Percentiles rank a stretch among this genome's conserved stretches.
These are phyloP conservation scores for Seminavis robusta DNA, from an alignment of 108 stramenopile genomes.

Conservation along the genomic window DNA sequence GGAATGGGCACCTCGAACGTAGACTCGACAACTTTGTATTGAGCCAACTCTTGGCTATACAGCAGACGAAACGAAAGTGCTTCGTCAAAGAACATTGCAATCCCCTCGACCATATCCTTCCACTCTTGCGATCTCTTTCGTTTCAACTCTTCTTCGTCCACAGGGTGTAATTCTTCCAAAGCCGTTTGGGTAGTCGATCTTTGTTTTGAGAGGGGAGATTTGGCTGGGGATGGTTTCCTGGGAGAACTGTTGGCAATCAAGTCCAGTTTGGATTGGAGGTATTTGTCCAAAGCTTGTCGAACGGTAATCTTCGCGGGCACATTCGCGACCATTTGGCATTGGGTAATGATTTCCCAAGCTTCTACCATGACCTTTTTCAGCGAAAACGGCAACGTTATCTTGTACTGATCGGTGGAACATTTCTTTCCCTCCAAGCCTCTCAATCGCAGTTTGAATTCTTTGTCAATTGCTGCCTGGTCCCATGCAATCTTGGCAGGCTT, in stretches of 20 bases:
- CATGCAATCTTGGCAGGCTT: too few species aligned
- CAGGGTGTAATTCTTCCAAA: not conserved
- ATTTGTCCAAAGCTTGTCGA: conserved; percentile 43
- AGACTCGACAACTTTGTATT: conserved; percentile 27
- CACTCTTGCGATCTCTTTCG: conserved; percentile 22
- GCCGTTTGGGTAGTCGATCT: not conserved
- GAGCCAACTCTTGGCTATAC: conserved; percentile 50
- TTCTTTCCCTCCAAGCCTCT: too few species aligned
- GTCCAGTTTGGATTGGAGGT: conserved; percentile 37
- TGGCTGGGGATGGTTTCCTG: too few species aligned
- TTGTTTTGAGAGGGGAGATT: too few species aligned
- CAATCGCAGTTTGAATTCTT: too few species aligned
- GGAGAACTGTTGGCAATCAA: conserved; percentile 16
- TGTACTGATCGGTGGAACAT: not conserved
- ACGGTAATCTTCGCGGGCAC: conserved; percentile 49
- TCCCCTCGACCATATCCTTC: conserved; percentile 69
- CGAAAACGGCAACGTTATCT: conserved; percentile 45
- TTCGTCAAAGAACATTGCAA: conserved; percentile 66
- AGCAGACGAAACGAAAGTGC: conserved; percentile 56
- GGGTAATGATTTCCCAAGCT: conserved; percentile 74
- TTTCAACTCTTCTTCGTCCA: not conserved
- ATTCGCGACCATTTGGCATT: conserved; percentile 59
- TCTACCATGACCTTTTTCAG: conserved; percentile 73
- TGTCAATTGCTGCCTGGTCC: too few species aligned
- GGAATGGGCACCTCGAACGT: conserved; percentile 18